Evolutionary conservation across 495 filamentous ascomycete species (phyloP).

Genomic region (Aspergillus biplanus): DNA sequence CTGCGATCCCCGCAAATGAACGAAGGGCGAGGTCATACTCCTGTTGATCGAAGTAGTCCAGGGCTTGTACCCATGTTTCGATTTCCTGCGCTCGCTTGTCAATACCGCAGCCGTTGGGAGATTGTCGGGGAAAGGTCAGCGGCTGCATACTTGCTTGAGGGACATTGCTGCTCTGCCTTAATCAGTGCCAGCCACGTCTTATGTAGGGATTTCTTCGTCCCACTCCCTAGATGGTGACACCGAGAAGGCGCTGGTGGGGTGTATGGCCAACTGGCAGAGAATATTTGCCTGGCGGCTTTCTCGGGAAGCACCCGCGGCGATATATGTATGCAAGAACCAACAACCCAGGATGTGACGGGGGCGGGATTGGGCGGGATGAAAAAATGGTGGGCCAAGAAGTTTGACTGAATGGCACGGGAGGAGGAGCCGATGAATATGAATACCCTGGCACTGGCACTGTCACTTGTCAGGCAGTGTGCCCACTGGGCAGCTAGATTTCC

Average conservation of each 20-base stretch:
- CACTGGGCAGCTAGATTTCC: conserved; percentile 13
- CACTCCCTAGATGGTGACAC: conserved; percentile 16
- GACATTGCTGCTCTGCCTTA: conserved; percentile 51
- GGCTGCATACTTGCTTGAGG: conserved; percentile 68
- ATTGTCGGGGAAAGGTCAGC: background rate
- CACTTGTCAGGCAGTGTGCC: conserved; percentile 15
- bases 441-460: background rate
- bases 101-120: conserved; percentile 15
- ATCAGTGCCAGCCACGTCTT: conserved; percentile 18
- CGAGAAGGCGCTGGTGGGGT: conserved; percentile 10
- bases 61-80: conserved; percentile 94
- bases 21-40: conserved; percentile 87
- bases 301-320: conserved; percentile 11
- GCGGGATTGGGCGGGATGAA: conserved; percentile 12
- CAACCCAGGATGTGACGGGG: conserved; percentile 18
- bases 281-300: conserved; percentile 7
- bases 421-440: background rate
- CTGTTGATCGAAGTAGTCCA: conserved; percentile 92
- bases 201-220: conserved; percentile 15
- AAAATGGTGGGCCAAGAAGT: conserved; percentile 7
- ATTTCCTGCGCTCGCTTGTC: conserved; percentile 74
- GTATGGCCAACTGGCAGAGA: conserved; percentile 16
- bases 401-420: conserved; percentile 9
- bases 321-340: conserved; percentile 25
- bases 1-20: conserved; percentile 82